phyloP scores from a whole-genome alignment of 73 alveolate species.

The Uronychia binucleata region DNA sequence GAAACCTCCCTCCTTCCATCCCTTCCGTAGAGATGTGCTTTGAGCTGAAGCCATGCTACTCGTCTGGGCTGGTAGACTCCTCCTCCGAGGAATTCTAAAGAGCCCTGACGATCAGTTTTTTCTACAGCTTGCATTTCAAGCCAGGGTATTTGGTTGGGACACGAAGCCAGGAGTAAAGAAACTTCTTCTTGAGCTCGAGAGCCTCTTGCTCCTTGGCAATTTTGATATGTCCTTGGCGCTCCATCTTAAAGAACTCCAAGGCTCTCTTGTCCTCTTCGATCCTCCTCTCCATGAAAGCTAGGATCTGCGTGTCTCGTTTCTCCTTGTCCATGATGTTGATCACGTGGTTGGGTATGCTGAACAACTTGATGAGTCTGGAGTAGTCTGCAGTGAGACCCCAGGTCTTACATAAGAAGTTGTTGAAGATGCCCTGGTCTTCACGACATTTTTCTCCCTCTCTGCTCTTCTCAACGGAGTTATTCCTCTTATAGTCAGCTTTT shows the following conservation, averaged over 20 bases:
- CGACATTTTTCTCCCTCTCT: too few relatives aligned
- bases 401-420: neutral
- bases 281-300: neutral
- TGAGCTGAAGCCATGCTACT: too few relatives aligned
- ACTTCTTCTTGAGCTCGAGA: neutral
- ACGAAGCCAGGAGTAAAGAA: neutral
- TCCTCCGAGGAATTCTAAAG: too few relatives aligned
- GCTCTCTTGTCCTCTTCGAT: neutral
- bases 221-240: neutral
- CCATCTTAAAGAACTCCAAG: neutral
- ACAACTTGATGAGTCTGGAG: neutral
- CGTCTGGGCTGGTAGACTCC: too few relatives aligned
- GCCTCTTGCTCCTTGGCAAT: neutral
- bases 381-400: neutral
- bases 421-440: neutral
- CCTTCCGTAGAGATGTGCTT: too few relatives aligned
- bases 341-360: neutral
- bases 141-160: neutral
- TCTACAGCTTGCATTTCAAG: neutral
- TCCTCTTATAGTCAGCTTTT: too few relatives aligned
- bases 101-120: neutral
- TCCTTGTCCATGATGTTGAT: neutral
- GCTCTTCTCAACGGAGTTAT: too few relatives aligned
- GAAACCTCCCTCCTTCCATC: too few relatives aligned
- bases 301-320: neutral